Percentiles rank a stretch among this genome's conserved stretches.
Evolutionary conservation across 2,329 filamentous ascomycete genomes (phyloP).

Genomic region (Pezicula rhizophila): DNA sequence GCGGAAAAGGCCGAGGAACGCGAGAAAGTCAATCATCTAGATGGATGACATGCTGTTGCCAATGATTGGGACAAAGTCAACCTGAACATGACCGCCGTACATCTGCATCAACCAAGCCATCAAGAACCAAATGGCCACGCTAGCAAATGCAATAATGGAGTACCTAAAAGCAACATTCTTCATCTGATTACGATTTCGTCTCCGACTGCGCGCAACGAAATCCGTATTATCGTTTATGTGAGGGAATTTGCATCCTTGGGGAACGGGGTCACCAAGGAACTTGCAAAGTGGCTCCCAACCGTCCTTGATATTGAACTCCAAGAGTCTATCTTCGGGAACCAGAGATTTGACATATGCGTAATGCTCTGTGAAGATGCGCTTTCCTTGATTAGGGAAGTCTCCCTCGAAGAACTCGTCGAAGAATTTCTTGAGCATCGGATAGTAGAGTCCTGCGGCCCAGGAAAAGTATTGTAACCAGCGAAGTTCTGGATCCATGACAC

Average conservation of each 20-base stretch:
- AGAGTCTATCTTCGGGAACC: slow-evolving; percentile 34
- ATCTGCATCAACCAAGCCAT: slow-evolving; percentile 1
- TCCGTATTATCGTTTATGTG: slow-evolving; percentile 42
- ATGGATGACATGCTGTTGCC: not conserved
- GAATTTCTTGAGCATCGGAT: slow-evolving; percentile 65
- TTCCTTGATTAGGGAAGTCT: slow-evolving; percentile 60
- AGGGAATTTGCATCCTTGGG: slow-evolving; percentile 31
- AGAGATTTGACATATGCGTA: slow-evolving; percentile 44
- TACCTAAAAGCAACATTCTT: slow-evolving; percentile 32
- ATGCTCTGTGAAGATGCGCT: slow-evolving; percentile 53
- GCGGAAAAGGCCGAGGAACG: not conserved
- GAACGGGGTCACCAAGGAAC: slow-evolving; percentile 30
- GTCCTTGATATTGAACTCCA: slow-evolving; percentile 37
- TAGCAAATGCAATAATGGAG: slow-evolving; percentile 14
- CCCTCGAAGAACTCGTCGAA: slow-evolving; percentile 63
- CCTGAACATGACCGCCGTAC: not conserved
- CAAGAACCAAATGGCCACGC: slow-evolving; percentile 28
- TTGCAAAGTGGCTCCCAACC: slow-evolving; percentile 41
- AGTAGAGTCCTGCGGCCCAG: slow-evolving; percentile 63
- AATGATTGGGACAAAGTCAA: not conserved
- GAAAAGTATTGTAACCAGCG: slow-evolving; percentile 47
- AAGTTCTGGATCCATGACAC: slow-evolving; percentile 57
- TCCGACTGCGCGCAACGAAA: slow-evolving; percentile 39
- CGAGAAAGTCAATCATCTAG: not conserved
- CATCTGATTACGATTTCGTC: slow-evolving; percentile 42